Percentiles rank a stretch among this genome's conserved stretches.
phyloP scores from a whole-genome alignment of 1,284 basidiomycete genomes.

The Psilocybe mexicana region DNA sequence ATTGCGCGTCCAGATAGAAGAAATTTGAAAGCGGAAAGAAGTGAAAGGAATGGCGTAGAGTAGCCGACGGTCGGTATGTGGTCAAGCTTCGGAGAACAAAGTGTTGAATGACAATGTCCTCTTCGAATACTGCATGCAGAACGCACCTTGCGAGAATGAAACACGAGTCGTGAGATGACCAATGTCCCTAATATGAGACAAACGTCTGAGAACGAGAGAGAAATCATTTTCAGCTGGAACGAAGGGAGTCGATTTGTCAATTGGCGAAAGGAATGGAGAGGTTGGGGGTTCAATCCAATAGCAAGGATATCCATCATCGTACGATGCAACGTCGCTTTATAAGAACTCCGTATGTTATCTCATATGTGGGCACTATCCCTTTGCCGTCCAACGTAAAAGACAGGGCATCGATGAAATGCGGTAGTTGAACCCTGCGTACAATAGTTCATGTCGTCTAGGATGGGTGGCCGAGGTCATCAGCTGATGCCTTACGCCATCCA shows the following conservation, averaged over 20 bases:
- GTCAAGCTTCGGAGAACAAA: conserved; percentile 6
- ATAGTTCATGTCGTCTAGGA: too few relatives aligned
- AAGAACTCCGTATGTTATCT: too few relatives aligned
- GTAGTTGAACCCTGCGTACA: too few relatives aligned
- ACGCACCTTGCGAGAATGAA: conserved; percentile 5
- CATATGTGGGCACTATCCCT: too few relatives aligned
- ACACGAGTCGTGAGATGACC: neutral
- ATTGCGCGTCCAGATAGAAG: conserved; percentile 10
- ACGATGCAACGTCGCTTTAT: too few relatives aligned
- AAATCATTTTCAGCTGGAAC: neutral
- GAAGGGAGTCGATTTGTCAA: neutral
- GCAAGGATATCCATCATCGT: too few relatives aligned
- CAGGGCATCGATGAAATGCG: too few relatives aligned
- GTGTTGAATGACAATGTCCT: neutral
- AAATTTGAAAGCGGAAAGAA: conserved; percentile 11
- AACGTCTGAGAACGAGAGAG: neutral
- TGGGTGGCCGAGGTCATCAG: too few relatives aligned
- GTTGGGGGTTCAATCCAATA: too few relatives aligned
- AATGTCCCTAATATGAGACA: neutral
- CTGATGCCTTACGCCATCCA: too few relatives aligned
- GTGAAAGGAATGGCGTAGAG: conserved; percentile 11
- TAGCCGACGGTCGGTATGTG: conserved; percentile 17
- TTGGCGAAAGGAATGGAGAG: too few relatives aligned
- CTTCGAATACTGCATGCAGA: neutral
- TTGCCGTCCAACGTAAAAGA: too few relatives aligned